Base-by-base conservation (phyloP, 352 stramenopile species). In the Phytophthora rubi region DNA sequence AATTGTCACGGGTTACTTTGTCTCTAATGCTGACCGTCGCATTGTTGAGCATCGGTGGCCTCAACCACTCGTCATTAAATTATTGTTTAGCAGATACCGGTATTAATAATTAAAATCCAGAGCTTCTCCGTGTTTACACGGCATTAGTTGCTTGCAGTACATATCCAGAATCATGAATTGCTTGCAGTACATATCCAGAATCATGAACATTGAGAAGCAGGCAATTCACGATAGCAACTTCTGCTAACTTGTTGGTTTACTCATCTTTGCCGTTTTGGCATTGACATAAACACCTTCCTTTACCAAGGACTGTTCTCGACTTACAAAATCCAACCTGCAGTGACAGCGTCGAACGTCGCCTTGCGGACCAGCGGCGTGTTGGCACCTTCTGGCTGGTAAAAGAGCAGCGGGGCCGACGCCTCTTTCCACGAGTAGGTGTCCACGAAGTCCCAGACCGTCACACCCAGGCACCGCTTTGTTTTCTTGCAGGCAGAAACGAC, bases 241-340 rank as follows among this genome's bases (percentile, higher is more conserved):
- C 35, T 44, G 35, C 49, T 32, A 54, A 33, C 23, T 54, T 32
- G 48, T 35, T 54, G 10, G 48, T n/a, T 55, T n/a, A 55, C 49
- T 32, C 23, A 33, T n/a, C 26, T n/a, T 55, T 37, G 26, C 49
- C 49, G 12, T 37, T 21, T 18, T 55, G 49, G 49, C 23, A 37
- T 55, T 44, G 12, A 44, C 35, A 44, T 44, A 44, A 44, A 44
- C 35, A 44, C 35, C 35, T 44, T 44, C 12, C 35, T 44, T 44
- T 44, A 44, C 35, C 35, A 44, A 44, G 35, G 35, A n/a, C 35
- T 44, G 35, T 28, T 45, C 9, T 37, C 18, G 42, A 49, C 32
- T 57, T 68, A 72, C 52, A 32, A 72, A 71, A 72, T 59, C 69
- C 63, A 76, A n/a, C 54, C 68, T 21, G 58, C 7, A 1, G 59